Evolutionary conservation across 306 rosid species (phyloP), one percentile per base, ranked within the genome.

Genomic region (Vigna unguiculata): DNA sequence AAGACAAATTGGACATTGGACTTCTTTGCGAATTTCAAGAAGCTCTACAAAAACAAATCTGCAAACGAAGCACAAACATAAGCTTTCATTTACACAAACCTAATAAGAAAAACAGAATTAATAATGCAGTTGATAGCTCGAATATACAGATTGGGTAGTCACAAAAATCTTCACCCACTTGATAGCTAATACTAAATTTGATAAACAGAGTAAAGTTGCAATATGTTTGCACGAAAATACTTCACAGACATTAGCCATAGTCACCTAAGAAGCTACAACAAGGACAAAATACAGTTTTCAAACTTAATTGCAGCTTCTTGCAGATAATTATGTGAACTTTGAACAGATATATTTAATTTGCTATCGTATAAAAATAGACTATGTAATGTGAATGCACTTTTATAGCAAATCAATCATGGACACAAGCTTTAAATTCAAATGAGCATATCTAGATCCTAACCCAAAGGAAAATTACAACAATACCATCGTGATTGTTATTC

Each of bases 1-100:
- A 11, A 93, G 98, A 83, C 98, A 93, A 85, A 93, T 93, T 66
- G 98, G 98, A 82, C 98, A 93, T 75, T 93, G 97, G 43, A 93
- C 96, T 81, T 93, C 98, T 83, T 89, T 93, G 1, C 97, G 96
- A 69, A 93, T 80, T 47, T 87, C 91, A 16, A 65, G 72, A 60
- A 93, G 88, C 78, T 87, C 90, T 3, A 91, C 88, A 63, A 41
- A 69, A 71, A 89, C 77, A 84, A 69, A 93, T 72, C 97, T 93
- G 93, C 87, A 80, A 76, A 70, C 52, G 75, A 74, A 77, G 77
- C 78, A 72, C 62, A 40, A 81, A 54, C 34, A 58, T 46, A 30
- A 75, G 54, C 60, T 72, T 49, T 32, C 54, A 71, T 55, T 71
- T 61, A 45, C 9, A 71, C 36, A 67, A 67, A 28, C 65, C 45